phyloP scores from a whole-genome alignment of 164 flowering plant species.

The Santalum album region DNA sequence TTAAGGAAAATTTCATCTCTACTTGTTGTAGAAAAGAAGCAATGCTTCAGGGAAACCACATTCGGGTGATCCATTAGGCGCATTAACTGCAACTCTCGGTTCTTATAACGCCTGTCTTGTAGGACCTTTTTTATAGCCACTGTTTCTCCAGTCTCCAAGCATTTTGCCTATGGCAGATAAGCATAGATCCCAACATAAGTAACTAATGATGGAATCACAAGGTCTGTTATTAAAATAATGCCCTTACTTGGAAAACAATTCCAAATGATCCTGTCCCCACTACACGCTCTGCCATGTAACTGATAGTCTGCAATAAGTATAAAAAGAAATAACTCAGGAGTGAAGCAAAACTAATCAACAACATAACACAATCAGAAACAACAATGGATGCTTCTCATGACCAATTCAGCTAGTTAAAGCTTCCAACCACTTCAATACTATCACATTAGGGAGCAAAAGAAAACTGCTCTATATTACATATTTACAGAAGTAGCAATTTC shows the following conservation, averaged over 20 bases:
- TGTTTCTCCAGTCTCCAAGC: constrained; percentile 87
- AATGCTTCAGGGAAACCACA: constrained; percentile 77
- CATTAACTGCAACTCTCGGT: constrained; percentile 91
- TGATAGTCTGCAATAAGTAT: constrained; percentile 65
- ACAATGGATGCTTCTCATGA: neutral
- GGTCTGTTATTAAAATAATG: too few relatives aligned
- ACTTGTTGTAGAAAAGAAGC: constrained; percentile 89
- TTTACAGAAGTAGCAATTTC: too few relatives aligned
- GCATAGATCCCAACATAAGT: neutral
- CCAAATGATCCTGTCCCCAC: constrained; percentile 97
- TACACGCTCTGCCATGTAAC: constrained; percentile 96
- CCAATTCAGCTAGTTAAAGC: neutral
- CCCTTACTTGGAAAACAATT: constrained; percentile 82
- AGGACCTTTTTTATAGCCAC: constrained; percentile 93
- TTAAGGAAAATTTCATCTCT: constrained; percentile 85
- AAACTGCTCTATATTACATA: too few relatives aligned
- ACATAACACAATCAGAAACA: too few relatives aligned
- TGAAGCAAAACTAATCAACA: neutral
- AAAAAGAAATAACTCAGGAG: too few relatives aligned
- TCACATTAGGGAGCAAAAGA: too few relatives aligned
- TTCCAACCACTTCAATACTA: too few relatives aligned
- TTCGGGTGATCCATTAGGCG: constrained; percentile 93
- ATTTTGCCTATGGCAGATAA: constrained; percentile 58
- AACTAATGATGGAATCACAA: too few relatives aligned
- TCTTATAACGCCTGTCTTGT: constrained; percentile 89